Evolutionary conservation across 441 rosid species (phyloP).

Genomic region (Dalechampia spathulata): DNA sequence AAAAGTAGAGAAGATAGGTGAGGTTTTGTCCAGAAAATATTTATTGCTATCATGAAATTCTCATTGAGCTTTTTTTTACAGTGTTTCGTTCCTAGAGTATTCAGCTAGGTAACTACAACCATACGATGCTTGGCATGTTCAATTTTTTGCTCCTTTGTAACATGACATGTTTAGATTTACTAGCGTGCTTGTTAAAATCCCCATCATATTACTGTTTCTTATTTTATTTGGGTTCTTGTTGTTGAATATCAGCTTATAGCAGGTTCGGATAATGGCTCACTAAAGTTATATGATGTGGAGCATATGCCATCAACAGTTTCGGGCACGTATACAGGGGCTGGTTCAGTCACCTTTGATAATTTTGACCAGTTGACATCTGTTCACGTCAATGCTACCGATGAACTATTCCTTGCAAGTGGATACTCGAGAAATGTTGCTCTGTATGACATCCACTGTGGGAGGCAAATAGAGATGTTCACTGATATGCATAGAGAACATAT

Average conservation of each 20-base stretch:
- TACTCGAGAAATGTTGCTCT: slow-evolving; percentile 83
- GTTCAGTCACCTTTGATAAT: slow-evolving; percentile 63
- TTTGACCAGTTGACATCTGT: slow-evolving; percentile 92
- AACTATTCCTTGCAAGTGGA: slow-evolving; percentile 89
- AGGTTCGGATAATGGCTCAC: slow-evolving; percentile 89
- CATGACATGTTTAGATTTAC: not conserved
- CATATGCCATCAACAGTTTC: slow-evolving; percentile 32
- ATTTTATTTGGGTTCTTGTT: slow-evolving; percentile 9
- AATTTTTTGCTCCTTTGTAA: not conserved
- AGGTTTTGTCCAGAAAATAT: too few relatives aligned
- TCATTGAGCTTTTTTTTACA: too few relatives aligned
- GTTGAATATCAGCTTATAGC: slow-evolving; percentile 68
- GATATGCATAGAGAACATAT: slow-evolving; percentile 91
- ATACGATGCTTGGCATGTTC: not conserved
- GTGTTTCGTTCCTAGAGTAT: too few relatives aligned
- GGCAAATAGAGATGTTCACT: slow-evolving; percentile 59
- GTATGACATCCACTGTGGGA: slow-evolving; percentile 73
- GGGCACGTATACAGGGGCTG: slow-evolving; percentile 25
- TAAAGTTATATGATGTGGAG: slow-evolving; percentile 64
- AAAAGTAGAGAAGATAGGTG: too few relatives aligned
- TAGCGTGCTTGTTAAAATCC: slow-evolving; percentile 1
- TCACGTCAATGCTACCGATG: slow-evolving; percentile 80
- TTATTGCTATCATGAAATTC: too few relatives aligned
- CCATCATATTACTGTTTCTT: slow-evolving; percentile 1
- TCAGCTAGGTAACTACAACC: too few relatives aligned